A percentile compares a stretch with the other conserved stretches of the same genome.
Conservation (phyloP, 306 rosid genomes). For the Citrullus mucosospermus region DNA sequence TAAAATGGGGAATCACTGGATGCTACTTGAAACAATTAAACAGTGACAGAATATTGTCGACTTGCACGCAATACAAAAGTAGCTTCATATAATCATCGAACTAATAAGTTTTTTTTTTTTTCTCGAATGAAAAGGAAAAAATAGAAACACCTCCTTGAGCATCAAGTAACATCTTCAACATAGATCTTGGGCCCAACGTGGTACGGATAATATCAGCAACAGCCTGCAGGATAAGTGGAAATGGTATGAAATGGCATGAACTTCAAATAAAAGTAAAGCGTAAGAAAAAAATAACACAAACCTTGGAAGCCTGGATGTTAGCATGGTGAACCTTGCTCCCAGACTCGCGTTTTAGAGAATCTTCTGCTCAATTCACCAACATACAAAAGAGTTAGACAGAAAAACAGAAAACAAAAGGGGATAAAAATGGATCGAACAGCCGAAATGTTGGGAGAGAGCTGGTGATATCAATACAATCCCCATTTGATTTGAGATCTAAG, state of each 20-base stretch:
- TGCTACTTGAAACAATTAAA: neutral
- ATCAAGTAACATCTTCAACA: constrained; percentile 90
- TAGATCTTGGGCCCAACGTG: constrained; percentile 90
- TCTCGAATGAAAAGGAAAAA: neutral
- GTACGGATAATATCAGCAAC: constrained; percentile 81
- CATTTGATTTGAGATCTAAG: neutral
- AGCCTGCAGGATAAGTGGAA: constrained; percentile 33
- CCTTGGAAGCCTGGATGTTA: constrained; percentile 92
- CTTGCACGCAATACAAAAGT: neutral
- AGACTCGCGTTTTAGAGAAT: constrained; percentile 84
- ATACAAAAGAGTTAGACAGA: neutral
- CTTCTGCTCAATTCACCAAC: constrained; percentile 40
- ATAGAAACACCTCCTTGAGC: constrained; percentile 50
- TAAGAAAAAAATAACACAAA: constrained; percentile 20
- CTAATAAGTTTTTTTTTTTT: neutral
- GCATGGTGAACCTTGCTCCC: constrained; percentile 88
- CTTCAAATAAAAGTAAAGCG: neutral
- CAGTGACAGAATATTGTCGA: neutral
- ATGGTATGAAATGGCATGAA: neutral
- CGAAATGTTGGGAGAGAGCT: neutral
- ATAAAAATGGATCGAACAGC: neutral
- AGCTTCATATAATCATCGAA: neutral
- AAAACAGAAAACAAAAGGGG: neutral
- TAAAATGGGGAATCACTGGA: neutral
- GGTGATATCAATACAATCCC: neutral